These are phyloP conservation scores for Trichocomaceae sp. DNA, from an alignment of 2,329 filamentous ascomycete genomes.

Conservation along the genomic window DNA sequence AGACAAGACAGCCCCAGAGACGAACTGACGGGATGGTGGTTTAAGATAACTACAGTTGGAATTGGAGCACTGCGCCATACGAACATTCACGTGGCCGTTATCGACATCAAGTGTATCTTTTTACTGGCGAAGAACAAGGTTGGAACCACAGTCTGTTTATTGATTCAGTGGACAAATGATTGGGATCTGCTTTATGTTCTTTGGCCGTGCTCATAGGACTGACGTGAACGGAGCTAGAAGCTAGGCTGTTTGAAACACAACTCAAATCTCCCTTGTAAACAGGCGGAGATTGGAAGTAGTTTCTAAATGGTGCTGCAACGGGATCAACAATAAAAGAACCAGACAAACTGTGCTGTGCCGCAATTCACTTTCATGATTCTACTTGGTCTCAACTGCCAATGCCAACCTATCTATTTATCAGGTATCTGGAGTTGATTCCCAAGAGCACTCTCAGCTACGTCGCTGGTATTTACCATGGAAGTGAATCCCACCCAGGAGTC, in stretches of 20 bases:
- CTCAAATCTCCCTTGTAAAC: background rate
- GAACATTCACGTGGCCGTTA: background rate
- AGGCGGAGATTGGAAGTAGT: background rate
- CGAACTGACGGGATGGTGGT: background rate
- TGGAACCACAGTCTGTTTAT: background rate
- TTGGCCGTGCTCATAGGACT: background rate
- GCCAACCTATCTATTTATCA: background rate
- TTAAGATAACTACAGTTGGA: background rate
- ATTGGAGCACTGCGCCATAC: background rate
- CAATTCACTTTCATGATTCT: background rate
- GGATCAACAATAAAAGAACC: background rate
- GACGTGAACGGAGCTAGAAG: background rate
- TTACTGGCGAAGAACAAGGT: background rate
- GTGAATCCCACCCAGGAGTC: conserved; percentile 49
- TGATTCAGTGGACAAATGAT: background rate
- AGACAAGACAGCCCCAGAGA: background rate
- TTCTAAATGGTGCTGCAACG: background rate
- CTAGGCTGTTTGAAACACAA: background rate
- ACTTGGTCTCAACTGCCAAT: background rate
- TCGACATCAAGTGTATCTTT: background rate
- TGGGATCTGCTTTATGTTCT: background rate
- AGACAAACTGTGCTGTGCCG: background rate
- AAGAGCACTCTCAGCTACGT: background rate
- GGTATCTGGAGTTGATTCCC: background rate
- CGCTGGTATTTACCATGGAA: conserved; percentile 26